Percentiles rank a stretch among this genome's conserved stretches.
phyloP scores from a whole-genome alignment of 2,329 filamentous ascomycete genomes.

The Aphanocladium album region DNA sequence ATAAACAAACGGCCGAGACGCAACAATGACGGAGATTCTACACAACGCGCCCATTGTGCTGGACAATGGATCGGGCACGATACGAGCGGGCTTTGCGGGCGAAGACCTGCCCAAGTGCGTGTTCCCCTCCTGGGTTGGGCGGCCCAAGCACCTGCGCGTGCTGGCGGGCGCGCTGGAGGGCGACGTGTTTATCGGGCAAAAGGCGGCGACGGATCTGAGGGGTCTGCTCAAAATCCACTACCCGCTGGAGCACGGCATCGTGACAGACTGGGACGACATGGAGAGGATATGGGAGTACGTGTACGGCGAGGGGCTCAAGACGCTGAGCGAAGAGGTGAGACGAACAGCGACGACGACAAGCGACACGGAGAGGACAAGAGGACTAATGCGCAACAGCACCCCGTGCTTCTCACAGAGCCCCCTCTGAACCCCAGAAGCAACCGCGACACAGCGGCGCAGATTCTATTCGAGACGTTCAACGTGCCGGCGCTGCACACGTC shows the following conservation, averaged over 20 bases:
- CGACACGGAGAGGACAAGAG: slow-evolving; percentile 7
- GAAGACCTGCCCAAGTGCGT: slow-evolving; percentile 94
- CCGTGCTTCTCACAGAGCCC: slow-evolving; percentile 91
- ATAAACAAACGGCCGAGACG: slow-evolving; percentile 3
- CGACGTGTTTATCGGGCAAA: slow-evolving; percentile 92
- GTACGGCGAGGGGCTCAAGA: slow-evolving; percentile 93
- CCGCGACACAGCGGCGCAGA: slow-evolving; percentile 92
- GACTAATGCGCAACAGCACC: slow-evolving; percentile 55
- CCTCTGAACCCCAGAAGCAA: slow-evolving; percentile 93
- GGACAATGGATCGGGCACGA: slow-evolving; percentile 97
- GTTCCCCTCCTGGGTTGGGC: slow-evolving; percentile 94
- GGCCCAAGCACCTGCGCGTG: slow-evolving; percentile 90
- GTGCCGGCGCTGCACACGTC: slow-evolving; percentile 94
- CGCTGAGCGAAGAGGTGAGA: slow-evolving; percentile 85
- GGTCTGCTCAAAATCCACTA: slow-evolving; percentile 94
- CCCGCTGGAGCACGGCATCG: slow-evolving; percentile 93
- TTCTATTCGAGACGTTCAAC: slow-evolving; percentile 98
- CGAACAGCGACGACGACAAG: background rate
- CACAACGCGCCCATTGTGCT: slow-evolving; percentile 98
- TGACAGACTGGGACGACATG: slow-evolving; percentile 99
- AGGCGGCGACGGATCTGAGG: slow-evolving; percentile 79
- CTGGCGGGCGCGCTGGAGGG: slow-evolving; percentile 95
- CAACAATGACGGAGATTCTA: slow-evolving; percentile 56
- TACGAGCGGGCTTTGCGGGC: slow-evolving; percentile 92
- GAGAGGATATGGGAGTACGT: slow-evolving; percentile 99